Conservation (phyloP, 495 filamentous ascomycete genomes). For the Penicillium canariense region DNA sequence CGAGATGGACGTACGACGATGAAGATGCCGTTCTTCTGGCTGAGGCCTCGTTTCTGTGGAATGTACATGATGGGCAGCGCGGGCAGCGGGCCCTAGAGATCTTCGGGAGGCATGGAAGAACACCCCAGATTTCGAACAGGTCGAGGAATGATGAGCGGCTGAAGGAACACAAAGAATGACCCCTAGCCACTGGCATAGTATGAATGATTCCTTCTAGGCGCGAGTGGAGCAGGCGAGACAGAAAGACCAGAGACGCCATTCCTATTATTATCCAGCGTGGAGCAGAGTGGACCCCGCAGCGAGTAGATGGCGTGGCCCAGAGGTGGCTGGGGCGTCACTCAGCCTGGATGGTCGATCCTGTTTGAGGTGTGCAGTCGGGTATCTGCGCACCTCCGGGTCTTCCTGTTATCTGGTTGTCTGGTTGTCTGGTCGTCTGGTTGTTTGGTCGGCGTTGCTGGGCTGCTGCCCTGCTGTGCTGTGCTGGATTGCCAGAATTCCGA, state of each 20-base stretch:
- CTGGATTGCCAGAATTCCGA: too few relatives aligned
- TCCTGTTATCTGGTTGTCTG: neutral
- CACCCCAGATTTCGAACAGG: neutral
- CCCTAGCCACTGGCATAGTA: too few relatives aligned
- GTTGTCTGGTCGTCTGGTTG: neutral
- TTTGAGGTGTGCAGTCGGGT: neutral
- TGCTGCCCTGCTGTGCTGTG: too few relatives aligned
- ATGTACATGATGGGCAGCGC: slow-evolving; percentile 25
- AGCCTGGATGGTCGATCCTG: neutral
- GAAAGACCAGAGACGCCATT: neutral
- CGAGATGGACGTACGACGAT: slow-evolving; percentile 23
- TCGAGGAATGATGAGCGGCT: slow-evolving; percentile 9
- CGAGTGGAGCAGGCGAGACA: slow-evolving; percentile 12
- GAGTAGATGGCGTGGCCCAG: slow-evolving; percentile 14
- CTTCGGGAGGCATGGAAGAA: slow-evolving; percentile 19
- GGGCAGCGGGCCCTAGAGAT: slow-evolving; percentile 23
- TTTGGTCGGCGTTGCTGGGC: neutral
- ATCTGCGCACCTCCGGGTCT: neutral
- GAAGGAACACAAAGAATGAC: slow-evolving; percentile 15
- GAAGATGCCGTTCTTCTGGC: slow-evolving; percentile 24
- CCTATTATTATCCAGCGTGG: slow-evolving; percentile 15
- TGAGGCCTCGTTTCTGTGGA: slow-evolving; percentile 23
- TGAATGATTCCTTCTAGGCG: slow-evolving; percentile 11
- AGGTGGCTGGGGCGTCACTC: too few relatives aligned
- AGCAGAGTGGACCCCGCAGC: slow-evolving; percentile 4